Evolutionary conservation across 2,329 filamentous ascomycete species (phyloP).

Genomic region (Sporothrix globosa): DNA sequence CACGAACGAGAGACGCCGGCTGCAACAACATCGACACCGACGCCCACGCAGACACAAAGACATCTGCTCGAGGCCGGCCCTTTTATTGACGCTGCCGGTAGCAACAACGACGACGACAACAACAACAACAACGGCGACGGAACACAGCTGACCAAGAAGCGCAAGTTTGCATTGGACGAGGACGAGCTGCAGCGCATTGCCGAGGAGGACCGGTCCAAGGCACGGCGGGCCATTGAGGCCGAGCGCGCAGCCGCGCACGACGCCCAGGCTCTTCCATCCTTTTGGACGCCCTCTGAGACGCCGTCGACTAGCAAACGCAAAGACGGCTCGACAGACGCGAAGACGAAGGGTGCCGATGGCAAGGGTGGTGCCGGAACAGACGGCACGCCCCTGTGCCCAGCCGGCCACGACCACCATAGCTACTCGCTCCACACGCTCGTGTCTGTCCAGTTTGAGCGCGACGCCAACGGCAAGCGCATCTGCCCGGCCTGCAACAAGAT

Average conservation of each 20-base stretch:
- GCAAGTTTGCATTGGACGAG: constrained; percentile 80
- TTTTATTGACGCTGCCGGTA: too few species aligned
- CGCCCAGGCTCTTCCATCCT: constrained; percentile 71
- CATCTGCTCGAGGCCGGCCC: background rate
- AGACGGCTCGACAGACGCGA: background rate
- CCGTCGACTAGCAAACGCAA: constrained; percentile 51
- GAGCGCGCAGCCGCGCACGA: constrained; percentile 71
- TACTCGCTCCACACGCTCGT: constrained; percentile 80
- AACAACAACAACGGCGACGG: constrained; percentile 40
- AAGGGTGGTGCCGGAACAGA: background rate
- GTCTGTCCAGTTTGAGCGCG: constrained; percentile 69
- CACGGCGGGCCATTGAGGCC: constrained; percentile 69
- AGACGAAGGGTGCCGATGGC: constrained; percentile 43
- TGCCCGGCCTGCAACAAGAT: constrained; percentile 87
- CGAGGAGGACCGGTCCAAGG: constrained; percentile 68
- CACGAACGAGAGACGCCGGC: constrained; percentile 24
- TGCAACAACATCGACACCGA: constrained; percentile 35
- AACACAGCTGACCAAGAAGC: constrained; percentile 54
- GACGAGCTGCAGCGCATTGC: constrained; percentile 74
- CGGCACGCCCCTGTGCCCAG: constrained; percentile 26
- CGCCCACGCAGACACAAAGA: constrained; percentile 44
- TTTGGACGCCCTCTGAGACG: constrained; percentile 89
- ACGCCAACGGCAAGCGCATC: constrained; percentile 45
- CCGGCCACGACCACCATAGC: constrained; percentile 48
- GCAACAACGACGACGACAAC: constrained; percentile 38